Base-by-base conservation (phyloP, 306 rosid genomes). In the Trifolium pratense region DNA sequence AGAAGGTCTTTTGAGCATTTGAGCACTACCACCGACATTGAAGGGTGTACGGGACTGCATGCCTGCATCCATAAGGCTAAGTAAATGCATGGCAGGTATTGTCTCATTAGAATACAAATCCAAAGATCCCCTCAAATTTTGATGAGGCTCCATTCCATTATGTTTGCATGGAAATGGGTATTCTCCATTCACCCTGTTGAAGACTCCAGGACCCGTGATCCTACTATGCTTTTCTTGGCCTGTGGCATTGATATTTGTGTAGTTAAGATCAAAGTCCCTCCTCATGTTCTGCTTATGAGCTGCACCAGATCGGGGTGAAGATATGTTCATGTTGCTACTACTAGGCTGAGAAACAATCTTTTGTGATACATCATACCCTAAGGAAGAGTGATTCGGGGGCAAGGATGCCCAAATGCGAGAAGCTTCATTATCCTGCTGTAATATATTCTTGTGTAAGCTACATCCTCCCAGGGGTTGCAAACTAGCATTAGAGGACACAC, bases 61-160 rank as follows among this genome's bases (percentile, higher is more conserved):
- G 75, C 96, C 87, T 49, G 98, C 90, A 79, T 91, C 92, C 97
- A 95, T 91, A 49, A 95, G 97, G 90, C 96, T 95, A 66, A 95
- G 97, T 77, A 95, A 87, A 89, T 95, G 99, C 99, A 95, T 91
- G 61, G 99, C 97, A 5, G 97, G 95, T 83, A 95, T 91, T 56
- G 96, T 87, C 62, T 95, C 99, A 66, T 91, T 90, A 32, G 97
- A 83, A 87, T 88, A 95, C 80, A 87, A 68, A 85, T 95, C 96
- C 67, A 84, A 66, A 23, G 99, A 79, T 13, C 89, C 90, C 77
- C 83, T 75, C 61, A 69, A 39, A 70, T 81, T 87, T 75, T 86
- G 89, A 61, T 67, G 91, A 81, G 78, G 80, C 58, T 89, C 96
- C 56, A 84, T 62, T 77, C 71, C 89, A 31, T 82, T 84, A 71